Percentiles rank a stretch among this genome's conserved stretches.
These are phyloP conservation scores for Melastoma candidum DNA, from an alignment of 441 rosid species.

Conservation along the genomic window DNA sequence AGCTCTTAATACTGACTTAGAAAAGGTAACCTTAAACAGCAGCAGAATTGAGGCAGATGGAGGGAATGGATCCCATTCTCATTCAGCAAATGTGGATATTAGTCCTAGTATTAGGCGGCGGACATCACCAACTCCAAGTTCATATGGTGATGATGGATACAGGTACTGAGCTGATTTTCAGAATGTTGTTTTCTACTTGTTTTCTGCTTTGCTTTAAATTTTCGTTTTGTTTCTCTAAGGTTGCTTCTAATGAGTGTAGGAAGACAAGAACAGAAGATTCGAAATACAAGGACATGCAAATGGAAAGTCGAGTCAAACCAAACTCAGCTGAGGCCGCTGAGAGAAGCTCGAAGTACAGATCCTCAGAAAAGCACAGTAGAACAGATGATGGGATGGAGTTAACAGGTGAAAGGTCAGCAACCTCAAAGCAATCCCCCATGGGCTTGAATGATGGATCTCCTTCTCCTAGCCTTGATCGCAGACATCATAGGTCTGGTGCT, in stretches of 20 bases:
- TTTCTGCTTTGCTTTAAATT: too few relatives aligned
- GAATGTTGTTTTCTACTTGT: background rate
- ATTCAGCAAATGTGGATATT: constrained; percentile 37
- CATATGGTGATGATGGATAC: constrained; percentile 64
- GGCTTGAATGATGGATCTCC: constrained; percentile 72
- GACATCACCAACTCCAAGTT: constrained; percentile 48
- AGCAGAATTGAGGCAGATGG: constrained; percentile 46
- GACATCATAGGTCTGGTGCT: constrained; percentile 46
- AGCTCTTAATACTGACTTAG: constrained; percentile 31
- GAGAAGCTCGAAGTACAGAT: constrained; percentile 49
- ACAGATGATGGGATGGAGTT: constrained; percentile 72
- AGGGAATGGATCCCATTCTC: constrained; percentile 56
- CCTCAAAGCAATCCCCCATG: constrained; percentile 75
- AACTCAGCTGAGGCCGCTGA: constrained; percentile 40
- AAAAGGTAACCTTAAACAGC: constrained; percentile 34
- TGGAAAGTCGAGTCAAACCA: constrained; percentile 48
- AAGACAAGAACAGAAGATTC: constrained; percentile 42
- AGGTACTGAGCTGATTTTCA: constrained; percentile 33
- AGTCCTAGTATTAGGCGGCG: constrained; percentile 28
- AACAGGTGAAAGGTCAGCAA: constrained; percentile 54
- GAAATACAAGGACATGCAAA: constrained; percentile 32
- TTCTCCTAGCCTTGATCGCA: constrained; percentile 69
- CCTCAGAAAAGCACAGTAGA: constrained; percentile 46
- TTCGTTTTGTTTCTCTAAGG: too few relatives aligned
- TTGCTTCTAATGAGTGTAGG: constrained; percentile 24